These are phyloP conservation scores for Fusarium protoensiforme DNA, from an alignment of 2,329 filamentous ascomycete species.

Conservation along the genomic window DNA sequence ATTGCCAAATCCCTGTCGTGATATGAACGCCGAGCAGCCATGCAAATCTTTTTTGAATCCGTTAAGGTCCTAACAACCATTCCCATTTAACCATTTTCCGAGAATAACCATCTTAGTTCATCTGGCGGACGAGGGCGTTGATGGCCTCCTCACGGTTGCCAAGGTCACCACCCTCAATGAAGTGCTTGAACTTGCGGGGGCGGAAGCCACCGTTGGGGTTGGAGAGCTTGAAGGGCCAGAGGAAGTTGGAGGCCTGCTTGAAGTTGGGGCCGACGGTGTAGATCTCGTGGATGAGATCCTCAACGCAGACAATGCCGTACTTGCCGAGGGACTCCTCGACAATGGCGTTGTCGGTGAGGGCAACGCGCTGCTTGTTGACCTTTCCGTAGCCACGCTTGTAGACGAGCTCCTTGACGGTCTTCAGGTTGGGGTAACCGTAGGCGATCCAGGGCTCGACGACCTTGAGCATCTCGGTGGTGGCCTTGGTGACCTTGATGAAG, in stretches of 20 bases:
- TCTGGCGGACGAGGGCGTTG: constrained; percentile 95
- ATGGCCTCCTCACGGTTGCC: constrained; percentile 99
- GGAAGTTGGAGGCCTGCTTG: constrained; percentile 99
- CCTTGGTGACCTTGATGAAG: constrained; percentile 98
- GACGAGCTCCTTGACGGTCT: constrained; percentile 98
- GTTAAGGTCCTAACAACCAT: constrained; percentile 41
- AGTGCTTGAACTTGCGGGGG: constrained; percentile 98
- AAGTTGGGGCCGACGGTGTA: constrained; percentile 99
- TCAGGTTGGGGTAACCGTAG: constrained; percentile 99
- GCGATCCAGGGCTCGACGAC: constrained; percentile 99
- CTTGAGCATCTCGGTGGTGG: constrained; percentile 96
- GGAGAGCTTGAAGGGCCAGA: constrained; percentile 99
- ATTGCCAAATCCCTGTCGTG: constrained; percentile 53
- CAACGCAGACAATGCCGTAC: constrained; percentile 99
- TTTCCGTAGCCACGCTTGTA: constrained; percentile 99
- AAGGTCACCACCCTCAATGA: constrained; percentile 97
- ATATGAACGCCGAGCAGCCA: constrained; percentile 55
- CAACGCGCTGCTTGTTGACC: constrained; percentile 96
- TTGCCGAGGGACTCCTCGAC: constrained; percentile 97
- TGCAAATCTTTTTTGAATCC: constrained; percentile 48
- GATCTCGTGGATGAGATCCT: constrained; percentile 99
- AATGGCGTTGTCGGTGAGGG: constrained; percentile 97
- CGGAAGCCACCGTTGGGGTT: constrained; percentile 98
- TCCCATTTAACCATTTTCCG: constrained; percentile 38
- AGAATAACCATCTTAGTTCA: constrained; percentile 77